Evolutionary conservation across 73 alveolate genomes (phyloP).

Genomic region (Halteria grandinella): DNA sequence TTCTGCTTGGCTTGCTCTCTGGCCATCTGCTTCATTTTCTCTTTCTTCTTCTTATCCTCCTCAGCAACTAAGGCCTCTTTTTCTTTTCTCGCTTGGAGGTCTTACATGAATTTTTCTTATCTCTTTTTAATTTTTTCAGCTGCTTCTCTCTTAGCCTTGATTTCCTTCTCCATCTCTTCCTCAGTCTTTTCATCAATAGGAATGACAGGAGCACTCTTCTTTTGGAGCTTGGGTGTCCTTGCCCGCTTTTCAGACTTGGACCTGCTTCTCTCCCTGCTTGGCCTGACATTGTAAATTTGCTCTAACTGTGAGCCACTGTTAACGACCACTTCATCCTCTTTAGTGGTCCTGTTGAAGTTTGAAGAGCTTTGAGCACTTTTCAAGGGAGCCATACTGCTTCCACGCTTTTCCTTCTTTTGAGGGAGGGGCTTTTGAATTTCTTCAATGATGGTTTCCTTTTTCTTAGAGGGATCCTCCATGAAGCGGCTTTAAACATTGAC

Average conservation of each 20-base stretch:
- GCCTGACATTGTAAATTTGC: not conserved
- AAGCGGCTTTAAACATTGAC: conserved; percentile 59
- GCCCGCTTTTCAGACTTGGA: conserved; percentile 41
- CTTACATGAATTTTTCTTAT: conserved; percentile 53
- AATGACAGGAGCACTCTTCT: conserved; percentile 34
- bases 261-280: conserved; percentile 1
- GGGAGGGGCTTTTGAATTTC: not conserved
- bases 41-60: conserved; percentile 58
- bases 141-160: conserved; percentile 58
- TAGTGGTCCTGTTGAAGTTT: conserved; percentile 15
- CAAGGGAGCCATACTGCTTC: conserved; percentile 6
- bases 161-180: conserved; percentile 40
- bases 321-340: conserved; percentile 6
- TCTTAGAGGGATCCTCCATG: conserved; percentile 37
- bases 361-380: conserved; percentile 37
- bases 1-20: conserved; percentile 50
- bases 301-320: conserved; percentile 8
- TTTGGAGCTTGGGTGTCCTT: conserved; percentile 36
- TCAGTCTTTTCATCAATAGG: conserved; percentile 67
- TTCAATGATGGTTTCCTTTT: not conserved
- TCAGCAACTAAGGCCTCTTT: no score
- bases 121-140: conserved; percentile 52
- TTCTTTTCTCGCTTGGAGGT: conserved; percentile 41
- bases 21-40: conserved; percentile 19
- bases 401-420: conserved; percentile 27